Evolutionary conservation across 768 basidiomycete genomes (phyloP), one percentile per base, ranked within the genome.

Genomic region (Rhodosporidiobolus odoratus): DNA sequence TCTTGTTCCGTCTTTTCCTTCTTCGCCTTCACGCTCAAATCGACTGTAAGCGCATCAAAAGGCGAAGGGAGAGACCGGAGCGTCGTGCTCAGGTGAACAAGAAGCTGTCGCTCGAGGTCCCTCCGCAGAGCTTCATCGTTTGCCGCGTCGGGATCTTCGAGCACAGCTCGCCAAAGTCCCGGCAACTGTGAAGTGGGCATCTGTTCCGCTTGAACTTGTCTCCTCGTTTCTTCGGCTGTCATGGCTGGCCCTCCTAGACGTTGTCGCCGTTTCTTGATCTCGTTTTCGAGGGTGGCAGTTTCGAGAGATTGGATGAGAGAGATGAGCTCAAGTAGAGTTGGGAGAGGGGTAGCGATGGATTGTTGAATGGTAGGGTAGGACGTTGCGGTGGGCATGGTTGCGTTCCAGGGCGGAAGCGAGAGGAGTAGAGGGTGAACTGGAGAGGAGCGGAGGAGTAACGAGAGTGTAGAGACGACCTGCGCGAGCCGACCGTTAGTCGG

Each of bases 111-210:
- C 77, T 97, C 94, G 2, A 86, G 87, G 56, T 81, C 79, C 17
- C 89, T 83, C n/a, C 92, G 88, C n/a, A 90, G 80, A 9, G 87
- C 40, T 37, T 74, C 73, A 32, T 70, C 86, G 75, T 94, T 91
- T 0, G 87, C 82, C 1, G 92, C 88, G 72, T 83, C 82, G 0
- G 89, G 89, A 75, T 95, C 92, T 68, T 87, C 88, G 40, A 93
- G 79, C n/a, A 94, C 81, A 74, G 92, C 88, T 40, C 86, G 82
- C 73, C 93, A 95, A 37, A 93, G 80, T 1, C 71, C 77, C 2
- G 89, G 89, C 40, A 95, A 81, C 88, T 90, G 71, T 12, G 58
- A 64, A 16, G 25, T 21, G 17, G 77, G 47, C 76, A 80, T 47
- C 72, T 77, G 54, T 57, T 76, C 77, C 4, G 71, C 74, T 57